Percentiles rank a stretch among this genome's conserved stretches.
phyloP scores from a whole-genome alignment of 2,329 filamentous ascomycete species.

The Venturia nashicola region DNA sequence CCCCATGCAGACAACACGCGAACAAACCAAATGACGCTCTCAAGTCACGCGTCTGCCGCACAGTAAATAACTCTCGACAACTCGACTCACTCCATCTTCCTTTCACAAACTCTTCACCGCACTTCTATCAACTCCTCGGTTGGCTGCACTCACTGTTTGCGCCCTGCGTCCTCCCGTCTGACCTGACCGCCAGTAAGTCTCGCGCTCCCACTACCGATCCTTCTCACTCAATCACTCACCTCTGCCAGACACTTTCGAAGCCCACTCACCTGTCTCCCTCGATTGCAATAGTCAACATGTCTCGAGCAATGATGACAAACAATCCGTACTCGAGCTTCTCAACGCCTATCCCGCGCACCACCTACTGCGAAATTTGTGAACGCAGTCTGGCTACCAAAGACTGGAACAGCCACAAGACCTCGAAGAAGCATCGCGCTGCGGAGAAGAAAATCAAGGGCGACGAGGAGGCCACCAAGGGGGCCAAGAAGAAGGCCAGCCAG shows the following conservation, averaged over 20 bases:
- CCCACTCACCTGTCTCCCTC: neutral
- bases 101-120: neutral
- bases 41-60: neutral
- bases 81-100: neutral
- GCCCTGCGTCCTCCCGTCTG: neutral
- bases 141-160: conserved; percentile 1
- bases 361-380: neutral
- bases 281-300: neutral
- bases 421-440: neutral
- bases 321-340: neutral
- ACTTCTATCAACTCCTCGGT: neutral
- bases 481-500: neutral
- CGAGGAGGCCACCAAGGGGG: neutral
- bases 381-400: neutral
- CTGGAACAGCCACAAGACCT: neutral
- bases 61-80: neutral
- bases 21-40: neutral
- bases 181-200: neutral
- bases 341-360: neutral
- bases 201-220: neutral
- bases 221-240: neutral
- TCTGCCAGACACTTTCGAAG: neutral
- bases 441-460: neutral
- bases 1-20: neutral
- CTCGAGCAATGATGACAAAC: neutral